A percentile compares a stretch with the other conserved stretches of the same genome.
phyloP scores from a whole-genome alignment of 2,329 filamentous ascomycete genomes.

The Fusarium gaditjirri region DNA sequence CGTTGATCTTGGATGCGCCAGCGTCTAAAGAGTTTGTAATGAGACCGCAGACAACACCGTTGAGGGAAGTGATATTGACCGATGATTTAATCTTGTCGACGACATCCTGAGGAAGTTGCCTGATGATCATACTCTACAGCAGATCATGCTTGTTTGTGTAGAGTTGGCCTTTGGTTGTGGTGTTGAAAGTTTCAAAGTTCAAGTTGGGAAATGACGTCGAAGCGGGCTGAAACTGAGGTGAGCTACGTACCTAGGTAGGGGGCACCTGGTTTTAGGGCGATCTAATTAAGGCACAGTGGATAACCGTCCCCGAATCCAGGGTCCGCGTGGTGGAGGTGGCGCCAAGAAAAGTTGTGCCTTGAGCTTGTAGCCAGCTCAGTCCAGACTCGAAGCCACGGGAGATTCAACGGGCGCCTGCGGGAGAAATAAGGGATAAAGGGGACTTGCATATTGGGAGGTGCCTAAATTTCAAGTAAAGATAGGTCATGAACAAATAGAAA shows the following conservation, averaged over 20 bases:
- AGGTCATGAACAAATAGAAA: neutral
- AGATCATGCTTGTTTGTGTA: slow-evolving; percentile 31
- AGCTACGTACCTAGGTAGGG: slow-evolving; percentile 7
- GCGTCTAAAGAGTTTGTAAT: slow-evolving; percentile 89
- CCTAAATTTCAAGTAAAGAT: neutral
- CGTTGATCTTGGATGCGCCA: slow-evolving; percentile 71
- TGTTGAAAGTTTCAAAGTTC: slow-evolving; percentile 12
- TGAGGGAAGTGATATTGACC: slow-evolving; percentile 78
- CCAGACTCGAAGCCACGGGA: slow-evolving; percentile 13
- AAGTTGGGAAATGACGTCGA: slow-evolving; percentile 31
- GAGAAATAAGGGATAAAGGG: neutral
- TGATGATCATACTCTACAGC: slow-evolving; percentile 67
- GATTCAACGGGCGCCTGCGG: neutral
- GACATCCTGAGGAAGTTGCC: slow-evolving; percentile 75
- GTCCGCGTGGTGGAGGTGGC: slow-evolving; percentile 38
- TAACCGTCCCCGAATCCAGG: slow-evolving; percentile 36
- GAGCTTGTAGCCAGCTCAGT: slow-evolving; percentile 13
- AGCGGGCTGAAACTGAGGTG: slow-evolving; percentile 19
- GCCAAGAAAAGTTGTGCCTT: slow-evolving; percentile 35
- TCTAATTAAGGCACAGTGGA: slow-evolving; percentile 38
- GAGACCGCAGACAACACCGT: slow-evolving; percentile 76
- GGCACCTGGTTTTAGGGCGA: slow-evolving; percentile 16
- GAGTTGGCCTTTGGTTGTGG: neutral
- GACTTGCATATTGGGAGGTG: neutral
- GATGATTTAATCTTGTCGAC: slow-evolving; percentile 87